Percentiles rank a stretch among this genome's conserved stretches.
These are phyloP conservation scores for Claviceps pusilla DNA, from an alignment of 2,329 filamentous ascomycete genomes.

Conservation along the genomic window DNA sequence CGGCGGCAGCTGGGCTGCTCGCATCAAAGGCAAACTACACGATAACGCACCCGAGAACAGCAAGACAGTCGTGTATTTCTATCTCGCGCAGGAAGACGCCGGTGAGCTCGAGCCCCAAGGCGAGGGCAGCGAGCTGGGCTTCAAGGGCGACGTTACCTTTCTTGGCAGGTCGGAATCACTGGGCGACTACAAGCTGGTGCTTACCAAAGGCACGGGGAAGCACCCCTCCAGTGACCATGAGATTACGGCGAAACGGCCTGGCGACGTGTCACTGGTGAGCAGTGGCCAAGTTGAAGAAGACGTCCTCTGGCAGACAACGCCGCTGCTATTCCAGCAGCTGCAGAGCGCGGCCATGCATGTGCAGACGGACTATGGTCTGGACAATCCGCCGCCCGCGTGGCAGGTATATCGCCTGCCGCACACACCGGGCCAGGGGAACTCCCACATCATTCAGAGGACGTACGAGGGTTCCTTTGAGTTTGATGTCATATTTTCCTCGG, in stretches of 20 bases:
- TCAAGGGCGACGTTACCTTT: constrained; percentile 49
- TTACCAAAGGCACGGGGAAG: constrained; percentile 55
- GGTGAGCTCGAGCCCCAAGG: constrained; percentile 44
- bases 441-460: constrained; percentile 80
- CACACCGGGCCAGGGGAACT: constrained; percentile 54
- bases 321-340: constrained; percentile 38
- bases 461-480: constrained; percentile 88
- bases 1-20: constrained; percentile 82
- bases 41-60: constrained; percentile 51
- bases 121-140: constrained; percentile 34
- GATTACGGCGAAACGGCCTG: constrained; percentile 50
- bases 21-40: constrained; percentile 68
- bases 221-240: constrained; percentile 51
- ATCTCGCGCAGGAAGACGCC: constrained; percentile 66
- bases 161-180: constrained; percentile 55
- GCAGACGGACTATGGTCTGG: constrained; percentile 32
- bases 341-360: constrained; percentile 35
- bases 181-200: constrained; percentile 62
- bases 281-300: constrained; percentile 54
- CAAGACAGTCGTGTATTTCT: constrained; percentile 69
- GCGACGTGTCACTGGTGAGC: constrained; percentile 61
- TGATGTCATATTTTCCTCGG: constrained; percentile 78
- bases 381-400: constrained; percentile 68
- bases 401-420: constrained; percentile 71
- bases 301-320: constrained; percentile 73